A percentile compares a stretch with the other conserved stretches of the same genome.
Evolutionary conservation across 192 early-diverging fungal genomes (phyloP).

Genomic region (Coemansia javaensis): DNA sequence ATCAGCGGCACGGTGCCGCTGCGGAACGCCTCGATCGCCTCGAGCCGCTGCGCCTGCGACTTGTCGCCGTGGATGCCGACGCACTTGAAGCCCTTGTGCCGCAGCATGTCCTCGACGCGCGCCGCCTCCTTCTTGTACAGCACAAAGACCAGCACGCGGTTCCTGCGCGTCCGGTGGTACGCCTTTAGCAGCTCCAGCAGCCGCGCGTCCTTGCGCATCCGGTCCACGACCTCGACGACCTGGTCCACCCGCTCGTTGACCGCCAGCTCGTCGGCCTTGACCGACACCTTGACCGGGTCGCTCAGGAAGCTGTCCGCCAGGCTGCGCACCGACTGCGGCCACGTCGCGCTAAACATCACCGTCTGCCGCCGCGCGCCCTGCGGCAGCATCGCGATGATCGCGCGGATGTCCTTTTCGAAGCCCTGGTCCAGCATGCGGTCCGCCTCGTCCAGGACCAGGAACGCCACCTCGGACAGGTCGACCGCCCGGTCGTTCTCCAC

Average conservation of each 20-base stretch:
- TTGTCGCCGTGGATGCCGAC: slow-evolving; percentile 91
- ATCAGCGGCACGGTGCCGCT: slow-evolving; percentile 74
- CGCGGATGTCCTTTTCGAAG: slow-evolving; percentile 85
- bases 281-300: slow-evolving; percentile 75
- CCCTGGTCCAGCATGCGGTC: slow-evolving; percentile 97
- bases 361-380: slow-evolving; percentile 76
- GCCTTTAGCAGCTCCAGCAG: slow-evolving; percentile 72
- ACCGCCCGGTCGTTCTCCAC: slow-evolving; percentile 70
- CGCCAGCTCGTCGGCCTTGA: slow-evolving; percentile 83
- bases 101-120: slow-evolving; percentile 69
- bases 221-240: slow-evolving; percentile 85
- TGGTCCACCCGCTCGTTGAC: slow-evolving; percentile 84
- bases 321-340: slow-evolving; percentile 86
- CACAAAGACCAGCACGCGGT: slow-evolving; percentile 89
- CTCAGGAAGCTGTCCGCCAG: slow-evolving; percentile 77
- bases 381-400: slow-evolving; percentile 71
- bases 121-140: slow-evolving; percentile 96
- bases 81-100: slow-evolving; percentile 72
- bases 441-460: slow-evolving; percentile 93
- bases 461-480: slow-evolving; percentile 75
- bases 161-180: slow-evolving; percentile 81
- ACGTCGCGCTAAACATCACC: slow-evolving; percentile 95
- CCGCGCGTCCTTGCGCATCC: slow-evolving; percentile 66
- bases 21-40: slow-evolving; percentile 77
- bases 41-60: slow-evolving; percentile 73